phyloP scores from a whole-genome alignment of 2,329 filamentous ascomycete genomes.

The Fusarium sp. region DNA sequence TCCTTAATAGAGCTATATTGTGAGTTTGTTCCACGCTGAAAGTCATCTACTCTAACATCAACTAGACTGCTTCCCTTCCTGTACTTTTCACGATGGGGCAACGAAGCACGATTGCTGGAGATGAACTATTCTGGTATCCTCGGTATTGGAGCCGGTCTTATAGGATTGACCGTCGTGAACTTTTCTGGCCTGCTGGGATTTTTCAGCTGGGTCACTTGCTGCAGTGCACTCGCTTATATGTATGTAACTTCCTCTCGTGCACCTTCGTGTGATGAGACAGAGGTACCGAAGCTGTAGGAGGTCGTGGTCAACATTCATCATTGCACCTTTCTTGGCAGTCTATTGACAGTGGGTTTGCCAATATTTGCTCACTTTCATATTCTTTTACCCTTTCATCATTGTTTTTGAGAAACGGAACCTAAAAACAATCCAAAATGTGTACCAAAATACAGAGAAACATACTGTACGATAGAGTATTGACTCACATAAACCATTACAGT shows the following conservation, averaged over 20 bases:
- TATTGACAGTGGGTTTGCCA: not conserved
- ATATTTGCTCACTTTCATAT: not conserved
- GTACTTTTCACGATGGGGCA: not conserved
- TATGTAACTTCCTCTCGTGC: not conserved
- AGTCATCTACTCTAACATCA: not conserved
- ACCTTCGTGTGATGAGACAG: not conserved
- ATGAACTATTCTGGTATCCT: not conserved
- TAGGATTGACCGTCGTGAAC: not conserved
- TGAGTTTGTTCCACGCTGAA: not conserved
- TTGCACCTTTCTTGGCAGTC: not conserved
- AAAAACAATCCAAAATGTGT: not conserved
- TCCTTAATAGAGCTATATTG: not conserved
- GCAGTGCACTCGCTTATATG: not conserved
- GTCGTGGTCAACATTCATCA: not conserved
- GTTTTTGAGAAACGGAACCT: not conserved
- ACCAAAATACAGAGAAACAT: no score
- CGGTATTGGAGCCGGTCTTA: not conserved
- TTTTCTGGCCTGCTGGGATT: not conserved
- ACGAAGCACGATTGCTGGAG: not conserved
- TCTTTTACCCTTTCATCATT: not conserved
- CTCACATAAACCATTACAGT: no score
- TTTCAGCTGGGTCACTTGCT: not conserved
- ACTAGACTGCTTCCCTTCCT: not conserved
- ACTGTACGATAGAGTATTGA: no score
- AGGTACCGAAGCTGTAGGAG: not conserved